Conservation (phyloP, 805 yeast genomes). For the Saturnispora gosingensis region DNA sequence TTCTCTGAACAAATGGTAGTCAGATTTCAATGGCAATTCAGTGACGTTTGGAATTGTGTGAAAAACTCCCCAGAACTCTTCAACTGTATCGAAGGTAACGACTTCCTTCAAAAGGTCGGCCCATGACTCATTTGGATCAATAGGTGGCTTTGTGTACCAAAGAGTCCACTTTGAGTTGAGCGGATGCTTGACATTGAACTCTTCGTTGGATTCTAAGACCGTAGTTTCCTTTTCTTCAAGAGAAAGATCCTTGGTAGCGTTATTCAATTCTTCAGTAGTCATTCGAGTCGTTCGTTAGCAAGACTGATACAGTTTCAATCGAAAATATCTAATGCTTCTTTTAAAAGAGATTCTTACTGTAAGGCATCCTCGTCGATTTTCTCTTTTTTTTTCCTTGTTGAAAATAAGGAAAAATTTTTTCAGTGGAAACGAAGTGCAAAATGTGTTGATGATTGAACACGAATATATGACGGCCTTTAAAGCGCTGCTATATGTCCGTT, state of each 20-base stretch:
- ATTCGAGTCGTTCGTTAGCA: conserved; percentile 13
- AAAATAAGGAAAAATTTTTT: neutral
- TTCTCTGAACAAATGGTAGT: conserved; percentile 89
- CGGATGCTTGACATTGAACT: conserved; percentile 77
- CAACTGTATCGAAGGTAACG: conserved; percentile 86
- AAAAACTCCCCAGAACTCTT: conserved; percentile 97
- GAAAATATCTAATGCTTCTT: neutral
- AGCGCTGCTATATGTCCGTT: neutral
- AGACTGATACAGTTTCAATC: neutral
- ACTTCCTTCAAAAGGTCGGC: conserved; percentile 87
- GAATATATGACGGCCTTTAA: neutral
- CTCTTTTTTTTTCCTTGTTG: neutral
- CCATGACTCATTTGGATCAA: conserved; percentile 77
- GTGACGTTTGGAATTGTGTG: conserved; percentile 88
- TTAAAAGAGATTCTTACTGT: neutral
- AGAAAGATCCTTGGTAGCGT: conserved; percentile 28
- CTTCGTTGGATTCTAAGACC: conserved; percentile 50
- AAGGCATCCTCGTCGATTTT: conserved; percentile 1
- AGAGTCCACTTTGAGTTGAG: conserved; percentile 87
- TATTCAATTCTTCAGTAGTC: conserved; percentile 28
- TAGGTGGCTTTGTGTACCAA: conserved; percentile 95
- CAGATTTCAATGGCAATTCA: conserved; percentile 85
- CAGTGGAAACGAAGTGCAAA: neutral
- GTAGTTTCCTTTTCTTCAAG: conserved; percentile 34
- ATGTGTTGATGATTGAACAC: neutral